Conservation (phyloP, 75 land plant genomes). For the Larix kaempferi region DNA sequence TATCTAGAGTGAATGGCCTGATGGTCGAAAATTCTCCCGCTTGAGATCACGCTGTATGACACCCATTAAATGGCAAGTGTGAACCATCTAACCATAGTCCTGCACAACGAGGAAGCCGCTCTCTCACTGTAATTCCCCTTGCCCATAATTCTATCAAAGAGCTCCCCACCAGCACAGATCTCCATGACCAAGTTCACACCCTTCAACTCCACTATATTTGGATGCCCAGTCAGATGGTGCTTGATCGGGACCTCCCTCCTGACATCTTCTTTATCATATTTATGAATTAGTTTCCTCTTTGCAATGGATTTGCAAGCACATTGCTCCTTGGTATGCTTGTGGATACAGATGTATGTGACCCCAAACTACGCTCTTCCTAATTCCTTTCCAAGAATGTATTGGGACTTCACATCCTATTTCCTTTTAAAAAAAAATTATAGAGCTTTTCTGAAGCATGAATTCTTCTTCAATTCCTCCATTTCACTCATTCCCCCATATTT, state of each 20-base stretch:
- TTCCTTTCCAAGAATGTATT: slow-evolving; percentile 44
- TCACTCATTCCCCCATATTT: too few relatives aligned
- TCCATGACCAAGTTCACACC: slow-evolving; percentile 66
- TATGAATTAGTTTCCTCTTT: slow-evolving; percentile 35
- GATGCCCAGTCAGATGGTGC: slow-evolving; percentile 61
- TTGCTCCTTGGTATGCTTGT: slow-evolving; percentile 26
- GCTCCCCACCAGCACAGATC: slow-evolving; percentile 66
- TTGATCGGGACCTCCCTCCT: slow-evolving; percentile 34
- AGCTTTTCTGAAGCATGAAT: too few relatives aligned
- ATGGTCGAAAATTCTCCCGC: slow-evolving; percentile 68
- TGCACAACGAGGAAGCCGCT: slow-evolving; percentile 43
- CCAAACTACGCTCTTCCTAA: slow-evolving; percentile 74
- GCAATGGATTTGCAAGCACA: slow-evolving; percentile 63
- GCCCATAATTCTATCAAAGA: slow-evolving; percentile 60
- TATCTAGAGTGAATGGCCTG: too few relatives aligned
- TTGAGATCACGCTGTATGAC: slow-evolving; percentile 65
- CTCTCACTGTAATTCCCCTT: slow-evolving; percentile 59
- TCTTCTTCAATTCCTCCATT: too few relatives aligned
- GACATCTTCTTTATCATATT: slow-evolving; percentile 40
- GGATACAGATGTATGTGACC: slow-evolving; percentile 50
- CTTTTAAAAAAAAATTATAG: too few relatives aligned
- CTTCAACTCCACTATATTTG: slow-evolving; percentile 52
- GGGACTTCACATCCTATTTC: slow-evolving; percentile 31
- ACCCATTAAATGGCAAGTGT: slow-evolving; percentile 57
- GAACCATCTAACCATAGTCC: slow-evolving; percentile 55